Evolutionary conservation across 225 moss, liverwort and hornwort genomes (phyloP).

Genomic region (Sphagnum tenellum): DNA sequence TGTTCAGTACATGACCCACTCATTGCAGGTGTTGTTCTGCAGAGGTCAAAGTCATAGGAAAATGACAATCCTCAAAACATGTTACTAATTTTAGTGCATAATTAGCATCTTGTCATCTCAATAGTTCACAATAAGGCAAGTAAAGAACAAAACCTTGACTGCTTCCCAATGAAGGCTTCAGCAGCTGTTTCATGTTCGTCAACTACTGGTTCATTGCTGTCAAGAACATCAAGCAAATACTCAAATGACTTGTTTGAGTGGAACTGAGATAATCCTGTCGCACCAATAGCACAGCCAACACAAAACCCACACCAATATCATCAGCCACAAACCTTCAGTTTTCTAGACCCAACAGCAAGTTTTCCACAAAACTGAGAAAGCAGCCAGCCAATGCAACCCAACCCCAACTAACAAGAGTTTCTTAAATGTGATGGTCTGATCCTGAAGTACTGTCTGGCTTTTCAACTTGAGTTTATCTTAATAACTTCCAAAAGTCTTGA

Average conservation of each 20-base stretch:
- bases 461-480: no score
- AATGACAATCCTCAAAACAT: no score
- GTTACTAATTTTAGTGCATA: neutral
- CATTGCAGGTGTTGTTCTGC: neutral
- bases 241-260: slow-evolving; percentile 76
- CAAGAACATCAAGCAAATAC: slow-evolving; percentile 86
- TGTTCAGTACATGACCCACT: no score
- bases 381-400: no score
- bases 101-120: neutral
- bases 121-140: neutral
- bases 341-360: no score
- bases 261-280: slow-evolving; percentile 72
- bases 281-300: neutral
- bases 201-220: slow-evolving; percentile 64
- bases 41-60: neutral
- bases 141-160: slow-evolving; percentile 27
- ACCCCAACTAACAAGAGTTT: no score
- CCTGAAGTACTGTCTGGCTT: no score
- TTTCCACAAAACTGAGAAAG: no score
- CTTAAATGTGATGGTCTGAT: no score
- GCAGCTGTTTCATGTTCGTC: slow-evolving; percentile 36
- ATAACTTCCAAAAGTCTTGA: no score
- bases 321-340: no score
- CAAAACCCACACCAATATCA: no score
- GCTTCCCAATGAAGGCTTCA: slow-evolving; percentile 47